Base-by-base conservation (phyloP, 495 filamentous ascomycete species). In the Penicillium chermesinum region DNA sequence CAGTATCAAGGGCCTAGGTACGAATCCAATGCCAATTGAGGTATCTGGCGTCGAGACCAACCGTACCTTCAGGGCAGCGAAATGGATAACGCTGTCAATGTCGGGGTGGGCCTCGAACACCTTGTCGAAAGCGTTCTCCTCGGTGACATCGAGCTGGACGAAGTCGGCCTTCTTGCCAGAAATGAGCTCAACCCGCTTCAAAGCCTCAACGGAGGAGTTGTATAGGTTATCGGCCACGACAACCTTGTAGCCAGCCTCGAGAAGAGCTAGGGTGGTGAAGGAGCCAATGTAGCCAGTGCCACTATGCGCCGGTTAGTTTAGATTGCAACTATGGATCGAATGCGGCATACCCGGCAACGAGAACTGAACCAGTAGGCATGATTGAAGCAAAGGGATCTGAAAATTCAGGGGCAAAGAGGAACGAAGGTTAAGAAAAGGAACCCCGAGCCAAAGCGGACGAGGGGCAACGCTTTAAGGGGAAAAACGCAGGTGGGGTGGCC, bases 241-340 rank as follows among this genome's bases (percentile, higher is more conserved):
- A 41, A 98, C 94, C 62, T 96, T 86, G 78, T 96, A 96, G 66
- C 84, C 91, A 60, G 91, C 87, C 58, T 95, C 77, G 53, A 98
- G 87, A 16, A 98, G 85, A 30, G 90, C 87, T 44, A 98, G 83
- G 46, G 85, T 74, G 44, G 93, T 98, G 80, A 97, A 97, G 34
- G 93, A 98, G 57, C 93, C 93, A 67, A 98, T 98, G 77, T 98
- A 98, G 73, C 93, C 93, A 48, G 89, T 93, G 55, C 93, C 93
- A 75, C 93, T 98, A 65, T 50, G 50, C 33, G 41, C 40, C 40
- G 51, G 48, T 51, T 49, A 52, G 59, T 46, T 40, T 38, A 21
- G 44, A 47, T 43, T 27, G 34, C 35, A 36, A 38, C 50, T 39
- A 22, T 19, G 41, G 21, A 17, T 45, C 30, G 25, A 39, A 21